Conservation (phyloP, 2,329 filamentous ascomycete genomes). For the Fusarium continuum region DNA sequence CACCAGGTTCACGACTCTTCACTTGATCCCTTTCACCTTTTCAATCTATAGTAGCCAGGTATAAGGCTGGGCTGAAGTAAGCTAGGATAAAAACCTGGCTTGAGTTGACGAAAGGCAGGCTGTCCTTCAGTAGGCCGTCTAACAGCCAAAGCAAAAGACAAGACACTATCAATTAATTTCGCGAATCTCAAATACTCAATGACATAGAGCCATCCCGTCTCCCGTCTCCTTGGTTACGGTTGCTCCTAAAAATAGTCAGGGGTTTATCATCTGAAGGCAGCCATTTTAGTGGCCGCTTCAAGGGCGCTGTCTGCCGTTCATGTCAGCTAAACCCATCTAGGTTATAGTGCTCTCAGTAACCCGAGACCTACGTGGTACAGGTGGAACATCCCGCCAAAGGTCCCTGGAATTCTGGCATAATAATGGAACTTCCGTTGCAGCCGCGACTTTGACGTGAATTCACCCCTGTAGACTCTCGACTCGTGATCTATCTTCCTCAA, state of each 20-base stretch:
- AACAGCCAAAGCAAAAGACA: too few relatives aligned
- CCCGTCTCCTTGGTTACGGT: slow-evolving; percentile 11
- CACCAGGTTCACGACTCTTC: too few relatives aligned
- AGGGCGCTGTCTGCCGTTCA: slow-evolving; percentile 1
- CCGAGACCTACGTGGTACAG: slow-evolving; percentile 21
- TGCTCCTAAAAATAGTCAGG: slow-evolving; percentile 33
- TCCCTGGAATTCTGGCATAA: slow-evolving; percentile 23
- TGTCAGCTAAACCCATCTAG: slow-evolving; percentile 16
- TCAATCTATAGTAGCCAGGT: too few relatives aligned
- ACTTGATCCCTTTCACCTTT: too few relatives aligned
- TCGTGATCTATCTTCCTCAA: too few relatives aligned
- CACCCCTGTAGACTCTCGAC: too few relatives aligned
- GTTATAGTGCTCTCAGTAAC: slow-evolving; percentile 19
- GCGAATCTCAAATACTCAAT: slow-evolving; percentile 12
- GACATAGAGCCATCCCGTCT: slow-evolving; percentile 14
- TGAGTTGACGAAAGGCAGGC: background rate
- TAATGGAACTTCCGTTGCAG: slow-evolving; percentile 23
- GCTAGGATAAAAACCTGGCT: too few relatives aligned
- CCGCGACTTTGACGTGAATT: slow-evolving; percentile 23
- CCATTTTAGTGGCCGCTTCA: background rate
- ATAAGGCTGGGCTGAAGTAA: too few relatives aligned
- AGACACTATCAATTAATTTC: too few relatives aligned
- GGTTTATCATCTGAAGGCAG: slow-evolving; percentile 11
- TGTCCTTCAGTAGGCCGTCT: too few relatives aligned
- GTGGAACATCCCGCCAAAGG: slow-evolving; percentile 27